Percentiles rank a stretch among this genome's conserved stretches.
Evolutionary conservation across 257 asterid species (phyloP).

Genomic region (Solanum peruvianum): DNA sequence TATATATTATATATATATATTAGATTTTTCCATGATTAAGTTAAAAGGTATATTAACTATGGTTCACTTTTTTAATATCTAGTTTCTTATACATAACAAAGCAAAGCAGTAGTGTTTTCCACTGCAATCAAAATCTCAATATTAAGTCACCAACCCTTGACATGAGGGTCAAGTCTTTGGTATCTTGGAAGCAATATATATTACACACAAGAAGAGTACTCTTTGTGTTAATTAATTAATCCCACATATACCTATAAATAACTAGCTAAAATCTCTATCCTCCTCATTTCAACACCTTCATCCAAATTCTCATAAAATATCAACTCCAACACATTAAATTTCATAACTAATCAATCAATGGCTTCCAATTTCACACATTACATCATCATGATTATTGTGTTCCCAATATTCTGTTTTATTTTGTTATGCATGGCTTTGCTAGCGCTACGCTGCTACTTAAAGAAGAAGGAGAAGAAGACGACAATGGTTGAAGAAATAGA

Average conservation of each 20-base stretch:
- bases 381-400: slow-evolving; percentile 18
- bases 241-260: not conserved
- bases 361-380: not conserved
- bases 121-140: slow-evolving; percentile 6
- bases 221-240: not conserved
- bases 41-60: too few species aligned
- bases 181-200: slow-evolving; percentile 36
- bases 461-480: slow-evolving; percentile 14
- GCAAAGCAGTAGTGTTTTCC: not conserved
- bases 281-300: not conserved
- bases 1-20: too few species aligned
- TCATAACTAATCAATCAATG: not conserved
- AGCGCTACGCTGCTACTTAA: slow-evolving; percentile 22
- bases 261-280: not conserved
- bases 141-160: slow-evolving; percentile 9
- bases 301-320: not conserved
- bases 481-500: slow-evolving; percentile 18
- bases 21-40: too few species aligned
- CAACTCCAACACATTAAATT: not conserved
- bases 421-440: slow-evolving; percentile 22
- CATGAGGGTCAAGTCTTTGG: slow-evolving; percentile 30
- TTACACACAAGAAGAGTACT: not conserved
- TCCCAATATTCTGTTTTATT: slow-evolving; percentile 21
- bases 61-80: too few species aligned
- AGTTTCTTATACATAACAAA: not conserved